Evolutionary conservation across 345 rosid genomes (phyloP).

Genomic region (Euphorbia peplus): DNA sequence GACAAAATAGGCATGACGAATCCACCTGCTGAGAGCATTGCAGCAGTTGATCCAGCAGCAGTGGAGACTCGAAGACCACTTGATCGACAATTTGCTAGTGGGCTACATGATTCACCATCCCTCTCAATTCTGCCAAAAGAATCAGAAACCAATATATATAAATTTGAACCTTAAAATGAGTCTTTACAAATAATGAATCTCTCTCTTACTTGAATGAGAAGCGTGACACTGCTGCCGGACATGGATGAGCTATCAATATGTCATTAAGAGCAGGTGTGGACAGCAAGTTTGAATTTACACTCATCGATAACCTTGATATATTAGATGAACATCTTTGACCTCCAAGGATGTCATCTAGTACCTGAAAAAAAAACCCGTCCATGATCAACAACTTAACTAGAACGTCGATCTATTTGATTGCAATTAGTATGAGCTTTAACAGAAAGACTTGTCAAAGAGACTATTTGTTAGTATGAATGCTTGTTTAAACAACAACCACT

Average conservation of each 20-base stretch:
- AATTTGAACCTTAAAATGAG: not conserved
- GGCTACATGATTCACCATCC: constrained; percentile 36
- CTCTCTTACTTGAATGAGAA: constrained; percentile 74
- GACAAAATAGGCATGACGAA: constrained; percentile 67
- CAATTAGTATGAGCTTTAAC: not conserved
- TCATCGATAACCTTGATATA: constrained; percentile 57
- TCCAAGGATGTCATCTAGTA: constrained; percentile 66
- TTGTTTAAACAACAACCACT: not conserved
- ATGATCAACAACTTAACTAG: not conserved
- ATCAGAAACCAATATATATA: no score
- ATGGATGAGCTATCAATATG: constrained; percentile 69
- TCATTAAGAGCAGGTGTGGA: constrained; percentile 73
- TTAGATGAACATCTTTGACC: constrained; percentile 46
- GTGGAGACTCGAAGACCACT: constrained; percentile 90
- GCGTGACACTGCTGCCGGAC: constrained; percentile 76
- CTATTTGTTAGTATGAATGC: not conserved
- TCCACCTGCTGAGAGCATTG: constrained; percentile 94
- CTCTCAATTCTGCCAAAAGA: constrained; percentile 45
- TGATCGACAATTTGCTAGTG: constrained; percentile 65
- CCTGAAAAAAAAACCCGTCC: constrained; percentile 36
- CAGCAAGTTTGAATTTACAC: constrained; percentile 55
- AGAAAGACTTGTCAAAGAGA: not conserved
- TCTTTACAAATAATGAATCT: not conserved
- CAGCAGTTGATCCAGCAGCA: constrained; percentile 88
- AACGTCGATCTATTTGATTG: constrained; percentile 5